phyloP scores from a whole-genome alignment of 371 early-diverging fungal species.

The Mortierella polycephala region DNA sequence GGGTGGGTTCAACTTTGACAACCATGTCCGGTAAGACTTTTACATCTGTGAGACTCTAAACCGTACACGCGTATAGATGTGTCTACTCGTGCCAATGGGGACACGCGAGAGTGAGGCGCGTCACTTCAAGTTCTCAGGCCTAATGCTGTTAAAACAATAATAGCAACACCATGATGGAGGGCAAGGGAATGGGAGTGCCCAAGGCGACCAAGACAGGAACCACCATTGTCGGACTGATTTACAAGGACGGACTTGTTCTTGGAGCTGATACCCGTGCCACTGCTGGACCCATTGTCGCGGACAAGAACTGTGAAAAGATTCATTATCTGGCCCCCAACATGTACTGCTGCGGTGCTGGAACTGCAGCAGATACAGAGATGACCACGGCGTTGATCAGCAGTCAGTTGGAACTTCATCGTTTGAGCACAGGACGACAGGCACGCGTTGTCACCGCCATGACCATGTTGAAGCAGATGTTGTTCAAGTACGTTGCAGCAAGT shows the following conservation, averaged over 20 bases:
- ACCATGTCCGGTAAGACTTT: conserved; percentile 75
- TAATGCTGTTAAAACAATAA: not conserved
- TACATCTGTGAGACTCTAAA: not conserved
- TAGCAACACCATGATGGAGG: conserved; percentile 81
- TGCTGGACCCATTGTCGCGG: conserved; percentile 97
- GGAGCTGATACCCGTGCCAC: conserved; percentile 99
- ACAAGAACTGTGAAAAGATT: conserved; percentile 99
- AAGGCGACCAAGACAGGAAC: conserved; percentile 98
- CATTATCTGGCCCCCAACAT: conserved; percentile 99
- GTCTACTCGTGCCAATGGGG: too few species aligned
- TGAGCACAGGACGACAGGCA: conserved; percentile 90
- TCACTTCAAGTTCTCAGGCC: conserved; percentile 1
- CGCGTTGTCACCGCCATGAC: conserved; percentile 96
- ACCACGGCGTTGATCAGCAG: conserved; percentile 95
- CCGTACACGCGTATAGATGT: too few species aligned
- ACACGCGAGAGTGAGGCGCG: conserved; percentile 7
- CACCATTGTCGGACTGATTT: conserved; percentile 95
- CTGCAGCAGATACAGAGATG: conserved; percentile 99
- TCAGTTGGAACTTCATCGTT: conserved; percentile 93
- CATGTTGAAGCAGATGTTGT: conserved; percentile 96
- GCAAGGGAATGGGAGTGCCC: conserved; percentile 84
- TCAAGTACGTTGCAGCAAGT: conserved; percentile 65
- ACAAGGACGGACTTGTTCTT: conserved; percentile 97
- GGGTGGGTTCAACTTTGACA: conserved; percentile 89
- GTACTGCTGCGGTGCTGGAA: conserved; percentile 99